phyloP scores from a whole-genome alignment of 2,329 filamentous ascomycete genomes.

The Aspergillus hortae region DNA sequence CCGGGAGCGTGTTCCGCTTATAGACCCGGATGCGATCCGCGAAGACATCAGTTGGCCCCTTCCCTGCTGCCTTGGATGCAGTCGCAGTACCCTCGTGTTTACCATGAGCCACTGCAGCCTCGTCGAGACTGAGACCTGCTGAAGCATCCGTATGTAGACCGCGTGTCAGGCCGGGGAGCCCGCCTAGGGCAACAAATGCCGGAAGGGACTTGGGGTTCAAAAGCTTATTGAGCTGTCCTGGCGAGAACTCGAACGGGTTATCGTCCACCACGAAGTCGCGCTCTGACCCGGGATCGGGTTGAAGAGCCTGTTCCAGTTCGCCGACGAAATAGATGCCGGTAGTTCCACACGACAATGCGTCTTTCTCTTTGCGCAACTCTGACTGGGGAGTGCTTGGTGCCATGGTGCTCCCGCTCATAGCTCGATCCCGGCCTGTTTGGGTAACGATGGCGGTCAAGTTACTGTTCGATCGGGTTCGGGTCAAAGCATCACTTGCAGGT shows the following conservation, averaged over 20 bases:
- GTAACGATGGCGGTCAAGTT: slow-evolving; percentile 10
- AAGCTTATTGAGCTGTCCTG: slow-evolving; percentile 75
- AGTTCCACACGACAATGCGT: background rate
- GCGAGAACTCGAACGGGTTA: slow-evolving; percentile 77
- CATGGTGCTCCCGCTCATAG: slow-evolving; percentile 16
- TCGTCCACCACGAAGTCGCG: slow-evolving; percentile 69
- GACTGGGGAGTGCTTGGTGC: slow-evolving; percentile 7
- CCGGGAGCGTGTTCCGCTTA: slow-evolving; percentile 62
- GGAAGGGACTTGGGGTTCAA: slow-evolving; percentile 78
- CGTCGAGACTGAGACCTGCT: slow-evolving; percentile 70
- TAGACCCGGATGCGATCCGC: slow-evolving; percentile 35
- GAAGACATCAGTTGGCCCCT: background rate
- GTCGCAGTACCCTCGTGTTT: slow-evolving; percentile 35
- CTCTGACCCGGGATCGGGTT: slow-evolving; percentile 70
- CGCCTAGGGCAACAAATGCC: slow-evolving; percentile 74
- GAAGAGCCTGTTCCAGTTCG: slow-evolving; percentile 54
- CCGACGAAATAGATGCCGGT: slow-evolving; percentile 7
- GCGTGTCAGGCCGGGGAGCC: slow-evolving; percentile 69
- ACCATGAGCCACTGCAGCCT: slow-evolving; percentile 40
- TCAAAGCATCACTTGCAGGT: background rate
- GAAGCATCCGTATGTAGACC: slow-evolving; percentile 68
- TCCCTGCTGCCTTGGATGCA: background rate
- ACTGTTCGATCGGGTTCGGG: slow-evolving; percentile 5
- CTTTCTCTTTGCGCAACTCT: slow-evolving; percentile 4
- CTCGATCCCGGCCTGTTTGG: slow-evolving; percentile 9